Base-by-base conservation (phyloP, 257 asterid genomes). In the Fraxinus cuspidata region DNA sequence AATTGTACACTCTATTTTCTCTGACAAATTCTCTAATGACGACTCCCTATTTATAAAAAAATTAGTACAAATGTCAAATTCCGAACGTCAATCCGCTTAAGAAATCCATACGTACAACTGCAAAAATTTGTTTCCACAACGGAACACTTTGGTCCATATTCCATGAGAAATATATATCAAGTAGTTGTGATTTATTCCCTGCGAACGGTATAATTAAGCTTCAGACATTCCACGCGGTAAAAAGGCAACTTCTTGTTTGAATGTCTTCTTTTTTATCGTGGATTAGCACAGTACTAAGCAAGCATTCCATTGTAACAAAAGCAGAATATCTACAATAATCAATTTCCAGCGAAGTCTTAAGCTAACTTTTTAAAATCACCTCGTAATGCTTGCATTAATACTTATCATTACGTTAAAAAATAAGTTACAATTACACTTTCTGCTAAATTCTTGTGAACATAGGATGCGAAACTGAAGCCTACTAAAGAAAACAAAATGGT, bases 351-450 rank as follows among this genome's bases (percentile, higher is more conserved):
- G 73, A 35, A 56, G 34, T 71, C 4, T 5, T 21, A 10, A n/a
- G 66, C 4, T 21, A 21, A 4, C 66, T 0, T 23, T 58, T 58
- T 18, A 69, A 53, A 58, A 58, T 58, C 21, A 8, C 7, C 66
- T 58, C 12, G 77, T 72, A 71, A 72, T 44, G 74, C 73, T 58
- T 77, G 82, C 80, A 74, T 76, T 74, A 80, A 83, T 69, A 75
- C 38, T 75, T 74, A 81, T 60, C 16, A 70, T 75, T 70, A 47
- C 77, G 79, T 85, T 72, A 66, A 68, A 72, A 42, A 23, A 82
- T 76, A 80, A 78, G 78, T 80, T 80, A 85, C 88, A 87, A 58
- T 83, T 83, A n/a, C 74, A 40, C 25, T 72, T 65, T 7, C 35
- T 31, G 32, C 66, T 49, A 79, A 81, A 56, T 81, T 69, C 63